These are phyloP conservation scores for Endogone sp. DNA, from an alignment of 192 early-diverging fungal species.

Conservation along the genomic window DNA sequence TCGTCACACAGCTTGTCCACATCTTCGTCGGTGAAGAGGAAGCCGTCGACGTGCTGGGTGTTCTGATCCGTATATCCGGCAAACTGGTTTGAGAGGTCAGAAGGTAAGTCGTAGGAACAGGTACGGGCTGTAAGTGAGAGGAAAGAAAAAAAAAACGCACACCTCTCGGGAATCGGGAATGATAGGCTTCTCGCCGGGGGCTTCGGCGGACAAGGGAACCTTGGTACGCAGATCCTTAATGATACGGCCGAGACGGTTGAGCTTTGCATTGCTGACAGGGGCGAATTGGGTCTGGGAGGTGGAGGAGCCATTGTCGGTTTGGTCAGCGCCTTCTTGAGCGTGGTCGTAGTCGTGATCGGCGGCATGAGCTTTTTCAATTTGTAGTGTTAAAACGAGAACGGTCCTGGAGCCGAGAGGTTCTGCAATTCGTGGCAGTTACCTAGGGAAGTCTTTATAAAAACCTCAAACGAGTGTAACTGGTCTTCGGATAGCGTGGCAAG, in stretches of 20 bases:
- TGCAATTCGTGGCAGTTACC: too few relatives aligned
- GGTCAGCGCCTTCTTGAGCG: neutral
- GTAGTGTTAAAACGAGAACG: too few relatives aligned
- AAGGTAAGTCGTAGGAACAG: neutral
- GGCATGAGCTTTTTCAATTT: neutral
- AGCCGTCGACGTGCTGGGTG: constrained; percentile 55
- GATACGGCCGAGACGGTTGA: constrained; percentile 41
- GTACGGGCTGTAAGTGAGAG: neutral
- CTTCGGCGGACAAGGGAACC: constrained; percentile 49
- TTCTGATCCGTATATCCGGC: constrained; percentile 43
- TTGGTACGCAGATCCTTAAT: constrained; percentile 44
- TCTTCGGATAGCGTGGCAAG: neutral
- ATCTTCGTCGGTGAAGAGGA: constrained; percentile 54
- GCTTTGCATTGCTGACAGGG: constrained; percentile 4
- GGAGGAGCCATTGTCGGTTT: neutral
- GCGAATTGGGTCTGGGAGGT: neutral
- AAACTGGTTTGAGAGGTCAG: constrained; percentile 27
- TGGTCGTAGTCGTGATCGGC: neutral
- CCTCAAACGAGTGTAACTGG: neutral
- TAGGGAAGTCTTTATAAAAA: neutral
- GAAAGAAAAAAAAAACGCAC: neutral
- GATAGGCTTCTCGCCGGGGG: constrained; percentile 41
- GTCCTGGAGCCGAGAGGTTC: neutral
- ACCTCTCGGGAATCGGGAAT: constrained; percentile 45
- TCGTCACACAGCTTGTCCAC: constrained; percentile 55